Conservation (phyloP, 768 basidiomycete species). For the Leccinum disarticulatum region DNA sequence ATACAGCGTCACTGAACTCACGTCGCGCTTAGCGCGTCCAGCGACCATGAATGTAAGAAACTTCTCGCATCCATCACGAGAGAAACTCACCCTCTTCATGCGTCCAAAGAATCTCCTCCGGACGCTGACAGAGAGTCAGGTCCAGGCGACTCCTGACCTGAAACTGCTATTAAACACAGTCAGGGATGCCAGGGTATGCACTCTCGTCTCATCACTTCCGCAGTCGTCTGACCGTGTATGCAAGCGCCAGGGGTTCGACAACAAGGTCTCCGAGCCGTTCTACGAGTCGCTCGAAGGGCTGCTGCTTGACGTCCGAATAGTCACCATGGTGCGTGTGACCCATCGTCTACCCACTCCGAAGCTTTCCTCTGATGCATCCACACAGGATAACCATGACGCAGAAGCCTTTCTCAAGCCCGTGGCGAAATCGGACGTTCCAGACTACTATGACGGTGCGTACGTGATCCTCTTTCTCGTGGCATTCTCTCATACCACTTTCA, state of each 20-base stretch:
- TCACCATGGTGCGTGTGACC: slow-evolving; percentile 54
- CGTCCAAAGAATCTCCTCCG: slow-evolving; percentile 76
- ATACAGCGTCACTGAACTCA: slow-evolving; percentile 29
- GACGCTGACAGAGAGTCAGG: slow-evolving; percentile 78
- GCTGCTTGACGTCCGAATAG: slow-evolving; percentile 78
- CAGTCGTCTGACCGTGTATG: slow-evolving; percentile 19
- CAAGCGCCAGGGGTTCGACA: slow-evolving; percentile 53
- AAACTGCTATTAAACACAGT: slow-evolving; percentile 80
- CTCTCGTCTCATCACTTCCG: slow-evolving; percentile 15
- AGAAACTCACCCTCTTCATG: slow-evolving; percentile 4
- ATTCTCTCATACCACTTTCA: slow-evolving; percentile 4
- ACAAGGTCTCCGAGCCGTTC: slow-evolving; percentile 83
- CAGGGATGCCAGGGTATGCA: slow-evolving; percentile 83
- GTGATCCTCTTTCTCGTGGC: neutral
- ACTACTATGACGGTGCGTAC: slow-evolving; percentile 85
- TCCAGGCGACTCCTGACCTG: slow-evolving; percentile 69
- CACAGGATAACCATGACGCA: slow-evolving; percentile 82
- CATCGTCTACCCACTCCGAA: slow-evolving; percentile 21
- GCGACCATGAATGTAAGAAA: slow-evolving; percentile 26
- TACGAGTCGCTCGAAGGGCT: slow-evolving; percentile 93
- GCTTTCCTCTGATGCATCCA: slow-evolving; percentile 27
- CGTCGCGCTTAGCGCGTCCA: slow-evolving; percentile 31
- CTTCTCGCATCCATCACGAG: neutral
- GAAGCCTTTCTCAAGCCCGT: slow-evolving; percentile 95
- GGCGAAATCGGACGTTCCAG: slow-evolving; percentile 83